Percentiles rank a stretch among this genome's conserved stretches.
Evolutionary conservation across 2,329 filamentous ascomycete species (phyloP).

Genomic region (Phaeophleospora eucalypticola): DNA sequence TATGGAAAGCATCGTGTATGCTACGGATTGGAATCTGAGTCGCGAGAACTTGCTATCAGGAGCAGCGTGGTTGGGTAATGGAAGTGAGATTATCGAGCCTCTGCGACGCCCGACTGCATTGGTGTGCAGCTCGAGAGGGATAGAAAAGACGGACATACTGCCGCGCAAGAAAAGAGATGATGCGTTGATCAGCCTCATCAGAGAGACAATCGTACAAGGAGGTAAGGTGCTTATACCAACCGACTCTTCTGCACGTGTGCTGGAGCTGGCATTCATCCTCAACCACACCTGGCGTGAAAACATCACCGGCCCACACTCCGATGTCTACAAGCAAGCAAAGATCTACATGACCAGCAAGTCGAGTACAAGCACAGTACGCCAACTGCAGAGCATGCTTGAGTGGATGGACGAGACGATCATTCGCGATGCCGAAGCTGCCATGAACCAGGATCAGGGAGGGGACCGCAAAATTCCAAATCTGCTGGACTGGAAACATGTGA

Average conservation of each 20-base stretch:
- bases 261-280: slow-evolving; percentile 86
- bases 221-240: slow-evolving; percentile 91
- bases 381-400: slow-evolving; percentile 92
- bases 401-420: slow-evolving; percentile 99
- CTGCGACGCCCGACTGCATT: slow-evolving; percentile 88
- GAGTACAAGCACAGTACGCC: slow-evolving; percentile 80
- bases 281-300: slow-evolving; percentile 81
- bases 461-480: slow-evolving; percentile 60
- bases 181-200: slow-evolving; percentile 74
- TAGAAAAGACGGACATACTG: slow-evolving; percentile 61
- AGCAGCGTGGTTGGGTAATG: slow-evolving; percentile 86
- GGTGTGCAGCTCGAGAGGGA: slow-evolving; percentile 82
- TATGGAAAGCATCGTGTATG: slow-evolving; percentile 93
- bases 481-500: slow-evolving; percentile 85
- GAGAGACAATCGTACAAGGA: slow-evolving; percentile 71
- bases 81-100: slow-evolving; percentile 92
- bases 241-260: slow-evolving; percentile 88
- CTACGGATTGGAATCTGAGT: slow-evolving; percentile 97
- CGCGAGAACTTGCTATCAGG: slow-evolving; percentile 91
- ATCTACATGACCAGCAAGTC: slow-evolving; percentile 84
- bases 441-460: slow-evolving; percentile 37
- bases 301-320: slow-evolving; percentile 31
- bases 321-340: slow-evolving; percentile 49
- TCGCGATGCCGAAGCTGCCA: slow-evolving; percentile 58
- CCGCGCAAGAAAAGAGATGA: slow-evolving; percentile 78